phyloP scores from a whole-genome alignment of 73 alveolate genomes.

The Tetrahymena borealis region DNA sequence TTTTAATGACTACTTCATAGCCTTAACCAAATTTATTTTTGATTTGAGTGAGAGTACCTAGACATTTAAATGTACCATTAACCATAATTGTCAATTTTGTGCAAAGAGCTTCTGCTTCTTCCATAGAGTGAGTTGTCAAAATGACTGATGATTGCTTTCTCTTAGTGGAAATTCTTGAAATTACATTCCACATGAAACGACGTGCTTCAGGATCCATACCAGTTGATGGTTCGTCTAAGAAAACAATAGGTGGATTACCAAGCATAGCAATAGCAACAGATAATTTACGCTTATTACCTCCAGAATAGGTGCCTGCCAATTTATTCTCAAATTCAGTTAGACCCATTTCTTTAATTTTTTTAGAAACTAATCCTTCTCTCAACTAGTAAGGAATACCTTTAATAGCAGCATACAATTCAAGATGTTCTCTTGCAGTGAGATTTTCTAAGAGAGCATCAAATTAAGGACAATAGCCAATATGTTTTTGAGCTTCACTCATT shows the following conservation, averaged over 20 bases:
- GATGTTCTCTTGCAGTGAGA: slow-evolving; percentile 74
- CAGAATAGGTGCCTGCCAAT: slow-evolving; percentile 76
- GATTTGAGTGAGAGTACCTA: neutral
- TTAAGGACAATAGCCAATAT: slow-evolving; percentile 85
- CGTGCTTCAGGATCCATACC: slow-evolving; percentile 92
- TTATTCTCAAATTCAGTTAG: slow-evolving; percentile 58
- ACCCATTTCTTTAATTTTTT: slow-evolving; percentile 78
- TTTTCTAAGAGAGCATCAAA: slow-evolving; percentile 67
- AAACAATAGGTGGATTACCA: slow-evolving; percentile 84
- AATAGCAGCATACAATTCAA: slow-evolving; percentile 60
- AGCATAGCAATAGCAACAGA: slow-evolving; percentile 88
- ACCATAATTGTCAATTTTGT: neutral
- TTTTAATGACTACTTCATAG: neutral
- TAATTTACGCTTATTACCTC: slow-evolving; percentile 93
- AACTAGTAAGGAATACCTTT: slow-evolving; percentile 68
- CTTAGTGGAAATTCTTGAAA: slow-evolving; percentile 59
- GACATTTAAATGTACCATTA: neutral
- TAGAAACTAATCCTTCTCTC: slow-evolving; percentile 48
- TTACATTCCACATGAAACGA: slow-evolving; percentile 91
- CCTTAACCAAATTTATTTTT: neutral
- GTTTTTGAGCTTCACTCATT: slow-evolving; percentile 54
- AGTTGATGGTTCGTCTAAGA: slow-evolving; percentile 86
- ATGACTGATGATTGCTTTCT: slow-evolving; percentile 75
- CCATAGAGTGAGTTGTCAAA: slow-evolving; percentile 88
- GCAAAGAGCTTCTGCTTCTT: slow-evolving; percentile 80